phyloP scores from a whole-genome alignment of 179 eudicot species.

The Kewa caespitosa region DNA sequence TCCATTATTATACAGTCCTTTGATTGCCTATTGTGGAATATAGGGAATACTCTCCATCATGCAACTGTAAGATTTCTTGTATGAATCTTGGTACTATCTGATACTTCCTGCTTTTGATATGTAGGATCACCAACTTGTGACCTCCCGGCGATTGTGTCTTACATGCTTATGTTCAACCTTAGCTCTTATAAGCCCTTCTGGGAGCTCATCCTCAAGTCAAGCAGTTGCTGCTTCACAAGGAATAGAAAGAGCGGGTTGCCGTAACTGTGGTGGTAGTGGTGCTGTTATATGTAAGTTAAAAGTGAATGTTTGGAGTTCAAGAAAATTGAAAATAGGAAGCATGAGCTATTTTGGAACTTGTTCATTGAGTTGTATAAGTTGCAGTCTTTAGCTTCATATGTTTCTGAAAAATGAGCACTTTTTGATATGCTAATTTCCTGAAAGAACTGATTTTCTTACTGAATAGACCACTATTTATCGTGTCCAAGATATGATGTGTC shows the following conservation, averaged over 20 bases:
- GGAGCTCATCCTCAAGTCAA: constrained; percentile 34
- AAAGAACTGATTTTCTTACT: too few relatives aligned
- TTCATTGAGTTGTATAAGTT: not conserved
- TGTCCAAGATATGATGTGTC: not conserved
- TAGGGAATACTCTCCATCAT: not conserved
- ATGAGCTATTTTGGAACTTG: not conserved
- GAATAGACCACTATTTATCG: too few relatives aligned
- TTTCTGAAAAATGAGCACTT: not conserved
- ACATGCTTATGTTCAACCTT: constrained; percentile 71
- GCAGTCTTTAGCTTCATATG: not conserved
- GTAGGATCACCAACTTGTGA: constrained; percentile 46
- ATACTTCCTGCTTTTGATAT: not conserved
- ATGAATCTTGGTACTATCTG: not conserved
- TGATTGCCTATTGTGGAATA: not conserved
- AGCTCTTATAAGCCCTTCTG: constrained; percentile 44
- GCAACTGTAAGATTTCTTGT: not conserved
- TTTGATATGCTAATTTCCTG: too few relatives aligned
- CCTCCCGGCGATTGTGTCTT: constrained; percentile 67
- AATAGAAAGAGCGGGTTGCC: constrained; percentile 61
- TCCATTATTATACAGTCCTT: not conserved
- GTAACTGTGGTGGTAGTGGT: constrained; percentile 89
- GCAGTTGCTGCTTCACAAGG: constrained; percentile 57
- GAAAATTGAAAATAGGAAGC: not conserved
- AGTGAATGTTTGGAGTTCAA: not conserved
- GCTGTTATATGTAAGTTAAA: constrained; percentile 88